Evolutionary conservation across 2,329 filamentous ascomycete genomes (phyloP).

Genomic region (Sporothrix schenckii): DNA sequence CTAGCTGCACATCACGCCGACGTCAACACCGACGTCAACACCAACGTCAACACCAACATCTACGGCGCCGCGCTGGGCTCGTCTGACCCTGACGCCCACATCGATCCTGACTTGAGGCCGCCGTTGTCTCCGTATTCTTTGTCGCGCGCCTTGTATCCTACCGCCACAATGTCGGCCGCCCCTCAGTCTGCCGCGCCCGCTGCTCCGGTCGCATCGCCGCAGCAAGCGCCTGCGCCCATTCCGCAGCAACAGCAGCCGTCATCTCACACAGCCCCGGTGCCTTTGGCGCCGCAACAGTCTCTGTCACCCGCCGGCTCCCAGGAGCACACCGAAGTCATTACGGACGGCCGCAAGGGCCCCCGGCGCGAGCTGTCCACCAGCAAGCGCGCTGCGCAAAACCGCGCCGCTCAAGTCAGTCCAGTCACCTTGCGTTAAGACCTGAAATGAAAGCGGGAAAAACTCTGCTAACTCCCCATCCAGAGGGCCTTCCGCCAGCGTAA

Average conservation of each 20-base stretch:
- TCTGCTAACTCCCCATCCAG: constrained; percentile 51
- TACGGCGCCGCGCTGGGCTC: not conserved
- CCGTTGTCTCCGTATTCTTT: constrained; percentile 10
- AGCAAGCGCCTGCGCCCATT: not conserved
- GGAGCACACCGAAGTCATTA: constrained; percentile 28
- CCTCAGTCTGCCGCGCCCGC: constrained; percentile 3
- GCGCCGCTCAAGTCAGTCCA: constrained; percentile 85
- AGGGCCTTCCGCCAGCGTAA: constrained; percentile 96
- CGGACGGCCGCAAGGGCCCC: constrained; percentile 74
- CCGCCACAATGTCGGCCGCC: constrained; percentile 26
- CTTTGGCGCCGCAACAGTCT: constrained; percentile 36
- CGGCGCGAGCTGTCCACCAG: constrained; percentile 90
- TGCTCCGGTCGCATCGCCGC: not conserved
- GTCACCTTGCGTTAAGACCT: constrained; percentile 38
- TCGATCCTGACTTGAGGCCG: constrained; percentile 34
- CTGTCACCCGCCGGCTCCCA: constrained; percentile 42
- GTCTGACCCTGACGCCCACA: constrained; percentile 31
- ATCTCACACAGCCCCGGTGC: not conserved
- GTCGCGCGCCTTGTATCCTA: not conserved
- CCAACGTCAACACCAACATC: not conserved
- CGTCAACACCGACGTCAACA: not conserved
- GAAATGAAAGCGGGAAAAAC: too few relatives aligned
- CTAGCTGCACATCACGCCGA: not conserved
- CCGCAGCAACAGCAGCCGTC: constrained; percentile 25
- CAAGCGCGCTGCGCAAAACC: constrained; percentile 94